These are phyloP conservation scores for Ophiostoma angusticollis DNA, from an alignment of 2,329 filamentous ascomycete species.

Conservation along the genomic window DNA sequence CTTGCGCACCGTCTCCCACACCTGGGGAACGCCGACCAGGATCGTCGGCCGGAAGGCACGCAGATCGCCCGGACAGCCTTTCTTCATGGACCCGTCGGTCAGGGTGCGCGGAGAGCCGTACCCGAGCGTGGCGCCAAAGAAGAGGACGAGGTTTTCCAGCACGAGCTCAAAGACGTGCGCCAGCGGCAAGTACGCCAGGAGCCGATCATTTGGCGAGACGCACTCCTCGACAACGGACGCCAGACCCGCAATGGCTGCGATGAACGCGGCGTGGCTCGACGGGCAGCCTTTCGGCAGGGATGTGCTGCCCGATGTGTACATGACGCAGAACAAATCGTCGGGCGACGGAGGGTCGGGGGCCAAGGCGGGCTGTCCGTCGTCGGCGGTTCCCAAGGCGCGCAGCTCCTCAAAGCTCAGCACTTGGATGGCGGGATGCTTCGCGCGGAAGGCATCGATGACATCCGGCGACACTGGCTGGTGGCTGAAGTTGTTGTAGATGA, in stretches of 20 bases:
- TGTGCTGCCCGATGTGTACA: conserved; percentile 82
- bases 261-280: conserved; percentile 65
- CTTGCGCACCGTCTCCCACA: conserved; percentile 97
- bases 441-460: conserved; percentile 43
- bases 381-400: conserved; percentile 44
- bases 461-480: conserved; percentile 37
- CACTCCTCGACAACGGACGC: conserved; percentile 64
- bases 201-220: conserved; percentile 62
- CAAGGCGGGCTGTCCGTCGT: conserved; percentile 50
- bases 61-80: conserved; percentile 88
- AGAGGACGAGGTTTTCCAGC: conserved; percentile 82
- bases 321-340: conserved; percentile 70
- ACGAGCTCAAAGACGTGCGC: conserved; percentile 96
- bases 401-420: conserved; percentile 44
- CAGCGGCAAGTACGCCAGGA: conserved; percentile 85
- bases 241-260: conserved; percentile 75
- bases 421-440: conserved; percentile 39
- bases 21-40: conserved; percentile 85
- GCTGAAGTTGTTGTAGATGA: conserved; percentile 49
- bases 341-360: conserved; percentile 59
- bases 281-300: conserved; percentile 82
- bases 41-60: conserved; percentile 81
- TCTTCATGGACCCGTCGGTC: conserved; percentile 63
- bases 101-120: conserved; percentile 87
- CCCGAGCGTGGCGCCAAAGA: conserved; percentile 81